phyloP scores from a whole-genome alignment of 805 yeast species.

The Yamadazyma nakazawae region DNA sequence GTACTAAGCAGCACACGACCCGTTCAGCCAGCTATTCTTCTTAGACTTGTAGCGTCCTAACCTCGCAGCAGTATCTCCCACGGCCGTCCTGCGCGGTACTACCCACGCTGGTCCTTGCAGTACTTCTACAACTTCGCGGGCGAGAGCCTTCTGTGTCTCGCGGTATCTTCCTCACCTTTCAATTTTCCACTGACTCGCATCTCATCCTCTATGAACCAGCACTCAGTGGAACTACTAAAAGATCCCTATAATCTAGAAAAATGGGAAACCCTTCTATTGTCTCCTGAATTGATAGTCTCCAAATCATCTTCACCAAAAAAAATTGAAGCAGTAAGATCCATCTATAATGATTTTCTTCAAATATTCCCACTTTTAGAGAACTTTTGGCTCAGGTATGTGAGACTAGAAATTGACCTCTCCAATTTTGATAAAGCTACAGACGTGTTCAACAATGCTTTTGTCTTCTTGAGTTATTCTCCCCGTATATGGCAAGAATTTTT shows the following conservation, averaged over 20 bases:
- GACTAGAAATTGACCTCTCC: conserved; percentile 45
- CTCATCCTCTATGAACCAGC: conserved; percentile 2
- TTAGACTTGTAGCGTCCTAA: too few species aligned
- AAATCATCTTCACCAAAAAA: conserved; percentile 1
- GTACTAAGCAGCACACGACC: too few species aligned
- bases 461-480: conserved; percentile 40
- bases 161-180: not conserved
- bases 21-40: too few species aligned
- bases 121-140: too few species aligned
- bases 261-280: conserved; percentile 10
- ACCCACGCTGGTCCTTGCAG: too few species aligned
- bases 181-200: not conserved
- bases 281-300: not conserved
- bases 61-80: too few species aligned
- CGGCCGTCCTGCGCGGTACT: too few species aligned
- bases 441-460: conserved; percentile 40
- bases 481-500: conserved; percentile 52
- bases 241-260: conserved; percentile 14
- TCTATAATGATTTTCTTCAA: conserved; percentile 9
- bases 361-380: conserved; percentile 50
- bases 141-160: too few species aligned
- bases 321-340: conserved; percentile 6
- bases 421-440: conserved; percentile 32
- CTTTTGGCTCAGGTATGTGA: conserved; percentile 58
- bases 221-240: conserved; percentile 11